Base-by-base conservation (phyloP, 495 filamentous ascomycete genomes). In the Friedmanniomyces endolithicus region DNA sequence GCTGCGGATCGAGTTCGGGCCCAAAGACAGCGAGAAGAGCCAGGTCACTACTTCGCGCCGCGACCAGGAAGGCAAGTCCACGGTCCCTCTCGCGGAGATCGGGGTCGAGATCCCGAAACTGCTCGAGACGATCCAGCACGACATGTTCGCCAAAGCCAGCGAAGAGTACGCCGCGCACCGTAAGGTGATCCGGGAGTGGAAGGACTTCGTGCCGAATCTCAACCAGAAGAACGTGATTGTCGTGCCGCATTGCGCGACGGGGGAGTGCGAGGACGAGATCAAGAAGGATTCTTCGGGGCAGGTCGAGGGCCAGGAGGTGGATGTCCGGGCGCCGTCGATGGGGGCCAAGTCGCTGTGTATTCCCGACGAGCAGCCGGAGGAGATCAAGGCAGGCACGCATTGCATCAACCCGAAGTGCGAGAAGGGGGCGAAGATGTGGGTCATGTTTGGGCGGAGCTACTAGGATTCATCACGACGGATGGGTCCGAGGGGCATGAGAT, bases 291-390 rank as follows among this genome's bases (percentile, higher is more conserved):
- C 73, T 34, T 25, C 55, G 7, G 59, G 59, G 11, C 35, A 61
- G 20, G 50, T 57, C 20, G 59, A 62, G 47, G 59, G 59, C n/a
- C 53, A 57, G 23, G 79, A 87, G 12, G 81, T 88, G 59, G 87
- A 89, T 63, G 76, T 85, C 61, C 83, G 81, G 63, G 86, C 85
- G 19, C 92, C 94, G 45, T 84, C 80, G 59, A 97, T 97, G 94
- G 92, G 92, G 57, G 94, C 92, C 64, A 98, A 98, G 81, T 86
- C 81, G 57, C 75, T 98, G 63, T 98, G 92, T 69, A 96, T 98
- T 75, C 92, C 94, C 20, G 95, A 95, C 65, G 87, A 97, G 59
- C 92, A 97, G 76, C 88, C 90, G 34, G 87, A 82, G 34, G 58
- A 55, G 16, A 70, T 95, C 54, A 72, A 80, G 55, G 72, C 79